Evolutionary conservation across 345 rosid species (phyloP).

Genomic region (Hibiscus tridactylites): DNA sequence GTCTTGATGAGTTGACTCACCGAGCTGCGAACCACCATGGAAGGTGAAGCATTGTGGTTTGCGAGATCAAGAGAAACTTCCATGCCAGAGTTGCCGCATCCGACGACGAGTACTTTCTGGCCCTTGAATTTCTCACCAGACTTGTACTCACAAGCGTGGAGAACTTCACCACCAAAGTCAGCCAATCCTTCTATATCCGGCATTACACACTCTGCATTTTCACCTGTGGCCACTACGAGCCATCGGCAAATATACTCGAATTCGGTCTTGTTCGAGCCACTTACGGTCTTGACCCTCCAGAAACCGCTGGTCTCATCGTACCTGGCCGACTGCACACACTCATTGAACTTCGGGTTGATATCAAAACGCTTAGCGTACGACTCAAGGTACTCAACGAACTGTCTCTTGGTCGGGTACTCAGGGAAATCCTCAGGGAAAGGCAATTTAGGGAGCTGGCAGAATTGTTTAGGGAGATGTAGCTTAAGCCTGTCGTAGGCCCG

Average conservation of each 20-base stretch:
- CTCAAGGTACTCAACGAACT: not conserved
- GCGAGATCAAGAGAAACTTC: not conserved
- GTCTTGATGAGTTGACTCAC: not conserved
- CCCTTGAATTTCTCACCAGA: not conserved
- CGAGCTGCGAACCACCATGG: not conserved
- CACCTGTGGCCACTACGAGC: not conserved
- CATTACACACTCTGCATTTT: not conserved
- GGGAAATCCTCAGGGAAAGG: not conserved
- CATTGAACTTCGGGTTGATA: not conserved
- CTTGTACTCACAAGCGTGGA: not conserved
- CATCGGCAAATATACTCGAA: not conserved
- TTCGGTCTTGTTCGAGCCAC: not conserved
- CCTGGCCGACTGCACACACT: not conserved
- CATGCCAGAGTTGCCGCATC: not conserved
- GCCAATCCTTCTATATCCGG: not conserved
- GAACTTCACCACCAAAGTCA: not conserved
- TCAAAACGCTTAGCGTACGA: not conserved
- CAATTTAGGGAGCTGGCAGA: not conserved
- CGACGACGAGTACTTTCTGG: not conserved
- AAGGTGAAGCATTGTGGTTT: not conserved
- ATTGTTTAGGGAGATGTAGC: not conserved
- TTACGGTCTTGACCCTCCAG: not conserved
- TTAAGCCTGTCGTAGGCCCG: not conserved
- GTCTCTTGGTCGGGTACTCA: not conserved
- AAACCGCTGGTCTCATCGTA: not conserved